Evolutionary conservation across 805 yeast genomes (phyloP).

Genomic region (Limtongozyma cylindracea): DNA sequence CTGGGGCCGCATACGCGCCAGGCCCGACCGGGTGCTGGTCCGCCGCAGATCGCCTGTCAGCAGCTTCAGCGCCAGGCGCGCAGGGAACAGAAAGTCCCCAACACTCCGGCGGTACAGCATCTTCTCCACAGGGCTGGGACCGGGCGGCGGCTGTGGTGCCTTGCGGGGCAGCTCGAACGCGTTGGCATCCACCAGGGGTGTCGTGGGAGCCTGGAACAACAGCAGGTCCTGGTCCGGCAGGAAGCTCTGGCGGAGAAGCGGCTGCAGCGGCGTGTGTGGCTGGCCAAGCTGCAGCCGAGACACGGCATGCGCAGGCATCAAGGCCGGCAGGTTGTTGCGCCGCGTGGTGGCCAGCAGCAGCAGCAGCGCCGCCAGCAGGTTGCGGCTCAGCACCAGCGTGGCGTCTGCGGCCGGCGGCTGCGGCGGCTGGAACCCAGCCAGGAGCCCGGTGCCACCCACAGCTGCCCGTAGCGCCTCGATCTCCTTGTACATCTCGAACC

Average conservation of each 20-base stretch:
- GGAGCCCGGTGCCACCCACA: too few species aligned
- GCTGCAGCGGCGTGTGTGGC: not conserved
- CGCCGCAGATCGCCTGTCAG: too few species aligned
- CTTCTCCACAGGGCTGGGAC: constrained; percentile 6
- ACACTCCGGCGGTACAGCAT: too few species aligned
- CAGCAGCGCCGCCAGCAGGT: not conserved
- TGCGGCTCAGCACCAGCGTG: not conserved
- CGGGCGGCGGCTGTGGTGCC: constrained; percentile 45
- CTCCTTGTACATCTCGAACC: constrained; percentile 79
- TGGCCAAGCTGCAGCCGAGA: not conserved
- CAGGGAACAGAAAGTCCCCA: too few species aligned
- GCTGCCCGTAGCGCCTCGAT: constrained; percentile 48
- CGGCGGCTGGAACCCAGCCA: constrained; percentile 6
- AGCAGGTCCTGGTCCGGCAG: constrained; percentile 1
- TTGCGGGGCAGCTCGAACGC: constrained; percentile 41
- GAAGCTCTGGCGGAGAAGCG: constrained; percentile 1
- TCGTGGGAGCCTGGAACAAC: constrained; percentile 1
- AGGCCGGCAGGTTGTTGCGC: not conserved
- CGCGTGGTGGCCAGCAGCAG: not conserved
- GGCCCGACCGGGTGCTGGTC: too few species aligned
- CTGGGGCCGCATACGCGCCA: too few species aligned
- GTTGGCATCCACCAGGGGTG: constrained; percentile 2
- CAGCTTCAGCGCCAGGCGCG: too few species aligned
- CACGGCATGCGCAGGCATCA: not conserved
- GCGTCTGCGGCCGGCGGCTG: not conserved